phyloP scores from a whole-genome alignment of 2,329 filamentous ascomycete species.

The Fusarium fracticaudum region DNA sequence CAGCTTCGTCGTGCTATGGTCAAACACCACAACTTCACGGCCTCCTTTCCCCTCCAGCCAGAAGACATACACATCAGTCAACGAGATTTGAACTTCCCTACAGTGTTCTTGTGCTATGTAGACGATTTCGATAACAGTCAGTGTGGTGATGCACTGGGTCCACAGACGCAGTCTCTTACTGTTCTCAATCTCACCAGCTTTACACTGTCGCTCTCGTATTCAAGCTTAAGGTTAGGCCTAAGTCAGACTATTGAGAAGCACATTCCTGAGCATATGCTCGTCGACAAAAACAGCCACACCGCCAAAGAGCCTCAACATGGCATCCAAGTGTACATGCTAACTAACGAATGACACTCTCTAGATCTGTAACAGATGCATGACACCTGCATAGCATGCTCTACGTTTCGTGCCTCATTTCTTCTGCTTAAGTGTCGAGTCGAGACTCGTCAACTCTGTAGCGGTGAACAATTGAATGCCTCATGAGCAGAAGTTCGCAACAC shows the following conservation, averaged over 20 bases:
- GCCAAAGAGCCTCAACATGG: conserved; percentile 22
- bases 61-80: neutral
- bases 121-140: neutral
- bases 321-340: neutral
- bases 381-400: conserved; percentile 12
- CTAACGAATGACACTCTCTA: conserved; percentile 10
- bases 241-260: neutral
- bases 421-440: neutral
- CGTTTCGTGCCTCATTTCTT: conserved; percentile 6
- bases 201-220: neutral
- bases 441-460: conserved; percentile 8
- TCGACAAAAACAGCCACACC: conserved; percentile 5
- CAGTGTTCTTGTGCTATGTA: no score
- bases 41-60: neutral
- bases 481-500: neutral
- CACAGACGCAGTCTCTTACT: neutral
- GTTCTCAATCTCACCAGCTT: neutral
- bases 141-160: neutral
- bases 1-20: neutral
- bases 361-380: conserved; percentile 11
- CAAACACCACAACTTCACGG: neutral
- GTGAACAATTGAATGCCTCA: conserved; percentile 7
- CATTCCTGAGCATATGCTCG: neutral
- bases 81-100: neutral
- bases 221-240: neutral